Percentiles rank a stretch among this genome's conserved stretches.
Evolutionary conservation across 1,139 yeast genomes (phyloP).

Genomic region (Suhomyces wounanorum): DNA sequence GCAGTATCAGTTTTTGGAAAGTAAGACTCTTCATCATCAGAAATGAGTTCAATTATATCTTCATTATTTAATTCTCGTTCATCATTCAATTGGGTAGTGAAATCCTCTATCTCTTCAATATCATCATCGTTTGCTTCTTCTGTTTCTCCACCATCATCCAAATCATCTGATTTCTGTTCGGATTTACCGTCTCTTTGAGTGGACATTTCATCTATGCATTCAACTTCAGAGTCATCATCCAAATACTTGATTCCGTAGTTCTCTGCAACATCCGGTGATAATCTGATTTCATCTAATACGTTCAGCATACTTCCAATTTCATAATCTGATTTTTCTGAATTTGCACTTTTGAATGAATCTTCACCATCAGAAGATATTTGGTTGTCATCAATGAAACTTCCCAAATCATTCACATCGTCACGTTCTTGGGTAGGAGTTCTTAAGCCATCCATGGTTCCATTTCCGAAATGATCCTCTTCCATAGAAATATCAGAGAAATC

Average conservation of each 20-base stretch:
- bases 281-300: conserved; percentile 30
- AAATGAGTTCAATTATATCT: conserved; percentile 34
- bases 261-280: conserved; percentile 36
- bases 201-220: conserved; percentile 12
- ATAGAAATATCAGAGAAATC: conserved; percentile 19
- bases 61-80: conserved; percentile 39
- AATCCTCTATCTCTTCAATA: conserved; percentile 33
- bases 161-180: conserved; percentile 11
- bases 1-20: conserved; percentile 1
- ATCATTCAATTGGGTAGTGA: conserved; percentile 45
- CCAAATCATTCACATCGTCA: conserved; percentile 31
- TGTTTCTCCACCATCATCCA: conserved; percentile 14
- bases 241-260: conserved; percentile 29
- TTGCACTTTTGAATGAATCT: conserved; percentile 19
- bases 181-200: conserved; percentile 9
- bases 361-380: conserved; percentile 15
- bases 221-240: conserved; percentile 12
- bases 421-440: conserved; percentile 41
- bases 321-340: conserved; percentile 19
- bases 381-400: conserved; percentile 39
- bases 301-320: conserved; percentile 13
- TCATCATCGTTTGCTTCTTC: conserved; percentile 23
- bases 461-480: conserved; percentile 50
- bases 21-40: conserved; percentile 33
- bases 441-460: conserved; percentile 40